Evolutionary conservation across 169 alveolate genomes (phyloP).

Genomic region (Cryptosporidium xiaoi): DNA sequence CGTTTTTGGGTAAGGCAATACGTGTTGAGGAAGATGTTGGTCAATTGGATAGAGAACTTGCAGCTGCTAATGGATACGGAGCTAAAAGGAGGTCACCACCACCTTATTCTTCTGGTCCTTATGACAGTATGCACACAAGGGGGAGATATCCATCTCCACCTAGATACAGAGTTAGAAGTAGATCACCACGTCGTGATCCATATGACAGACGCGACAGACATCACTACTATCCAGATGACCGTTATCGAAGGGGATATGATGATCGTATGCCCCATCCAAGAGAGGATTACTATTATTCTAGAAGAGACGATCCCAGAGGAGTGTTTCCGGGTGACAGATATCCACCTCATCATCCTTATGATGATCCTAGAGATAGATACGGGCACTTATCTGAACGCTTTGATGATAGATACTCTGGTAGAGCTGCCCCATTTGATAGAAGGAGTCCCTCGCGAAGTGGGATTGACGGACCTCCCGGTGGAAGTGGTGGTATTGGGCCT

Average conservation of each 20-base stretch:
- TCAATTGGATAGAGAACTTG: conserved; percentile 62
- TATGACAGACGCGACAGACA: conserved; percentile 59
- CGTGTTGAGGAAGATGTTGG: conserved; percentile 73
- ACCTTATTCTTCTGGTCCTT: conserved; percentile 71
- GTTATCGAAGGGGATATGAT: conserved; percentile 68
- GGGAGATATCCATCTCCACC: conserved; percentile 69
- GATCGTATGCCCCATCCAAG: conserved; percentile 71
- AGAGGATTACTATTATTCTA: conserved; percentile 45
- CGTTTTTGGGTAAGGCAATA: conserved; percentile 59
- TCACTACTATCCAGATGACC: conserved; percentile 58
- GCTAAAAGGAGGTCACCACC: conserved; percentile 71
- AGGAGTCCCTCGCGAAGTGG: conserved; percentile 71
- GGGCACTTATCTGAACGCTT: conserved; percentile 59
- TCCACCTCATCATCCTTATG: conserved; percentile 42
- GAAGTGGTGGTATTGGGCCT: conserved; percentile 11
- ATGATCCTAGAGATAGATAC: conserved; percentile 65
- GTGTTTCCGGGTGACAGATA: conserved; percentile 64
- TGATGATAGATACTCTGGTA: conserved; percentile 66
- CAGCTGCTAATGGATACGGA: conserved; percentile 74
- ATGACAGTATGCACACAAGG: conserved; percentile 22
- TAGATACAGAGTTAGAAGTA: conserved; percentile 58
- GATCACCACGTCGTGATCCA: conserved; percentile 71
- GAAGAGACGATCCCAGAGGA: conserved; percentile 59
- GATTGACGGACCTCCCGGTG: conserved; percentile 51
- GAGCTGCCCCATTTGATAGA: conserved; percentile 59